Evolutionary conservation across 2,329 filamentous ascomycete species (phyloP), one percentile per base, ranked within the genome.

Genomic region (Periconia digitata): DNA sequence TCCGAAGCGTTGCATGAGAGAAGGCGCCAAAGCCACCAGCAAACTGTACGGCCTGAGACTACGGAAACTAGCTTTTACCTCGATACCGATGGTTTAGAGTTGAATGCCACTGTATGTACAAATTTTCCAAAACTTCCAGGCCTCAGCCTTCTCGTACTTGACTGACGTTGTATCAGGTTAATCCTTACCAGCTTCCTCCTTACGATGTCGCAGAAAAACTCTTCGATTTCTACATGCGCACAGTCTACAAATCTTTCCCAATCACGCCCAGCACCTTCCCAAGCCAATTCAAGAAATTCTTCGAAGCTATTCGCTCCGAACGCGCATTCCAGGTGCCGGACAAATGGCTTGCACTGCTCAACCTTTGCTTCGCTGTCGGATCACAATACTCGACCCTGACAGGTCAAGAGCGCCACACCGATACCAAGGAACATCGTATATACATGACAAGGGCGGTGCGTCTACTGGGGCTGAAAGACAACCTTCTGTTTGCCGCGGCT

Each of bases 341-440:
- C 6, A 50, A 36, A 21, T 71, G 68, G 50, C 47, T 46, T 35
- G 66, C 63, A 7, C 62, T 69, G 12, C 40, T 74, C 15, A 72
- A 74, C 43, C 47, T 73, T 12, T 59, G 74, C 3, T 71, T 74
- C 42, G 72, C 72, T 15, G 68, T 74, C 32, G 70, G 66, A 2
- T 59, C 70, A 16, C 59, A 63, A 36, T 66, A 66, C 44, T 64
- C 64, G 3, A 57, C 63, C 38, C 53, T 70, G 27, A 50, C 50
- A 1, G 44, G 60, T 38, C 58, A 62, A 2, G 49, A 51, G 2
- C 62, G 55, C 55, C 49, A 46, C 6, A 56, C 44, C 8, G 50
- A 63, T 22, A 39, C 40, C 4, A 40, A 51, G 8, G 64, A 71
- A 18, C 66, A 72, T 44, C 16, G 64, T 6, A 39, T 67, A 3